phyloP scores from a whole-genome alignment of 495 filamentous ascomycete species.

The Patellaria atrata region DNA sequence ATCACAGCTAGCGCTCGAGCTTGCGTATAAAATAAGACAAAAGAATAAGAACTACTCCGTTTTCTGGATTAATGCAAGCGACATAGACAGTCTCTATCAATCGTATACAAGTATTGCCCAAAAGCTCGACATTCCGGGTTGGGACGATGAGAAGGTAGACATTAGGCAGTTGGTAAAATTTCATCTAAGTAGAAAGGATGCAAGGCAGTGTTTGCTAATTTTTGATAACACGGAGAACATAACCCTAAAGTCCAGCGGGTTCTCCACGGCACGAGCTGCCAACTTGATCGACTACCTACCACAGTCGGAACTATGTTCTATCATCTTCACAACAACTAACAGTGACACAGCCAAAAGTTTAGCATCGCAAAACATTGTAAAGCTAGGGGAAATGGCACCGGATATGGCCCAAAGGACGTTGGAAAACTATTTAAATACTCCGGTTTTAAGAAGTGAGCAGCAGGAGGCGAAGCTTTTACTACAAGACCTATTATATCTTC shows the following conservation, averaged over 20 bases:
- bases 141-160: constrained; percentile 12
- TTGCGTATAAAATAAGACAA: background rate
- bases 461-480: background rate
- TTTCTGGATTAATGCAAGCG: constrained; percentile 2
- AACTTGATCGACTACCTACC: constrained; percentile 3
- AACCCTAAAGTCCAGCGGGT: background rate
- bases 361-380: constrained; percentile 3
- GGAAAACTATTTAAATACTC: background rate
- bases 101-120: constrained; percentile 30
- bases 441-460: background rate
- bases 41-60: constrained; percentile 1
- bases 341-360: constrained; percentile 4
- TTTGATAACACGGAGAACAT: constrained; percentile 20
- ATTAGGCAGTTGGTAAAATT: constrained; percentile 21
- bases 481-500: constrained; percentile 4
- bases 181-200: constrained; percentile 21
- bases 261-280: background rate
- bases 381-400: constrained; percentile 1
- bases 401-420: constrained; percentile 2
- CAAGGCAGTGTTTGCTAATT: constrained; percentile 17
- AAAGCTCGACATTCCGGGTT: constrained; percentile 13
- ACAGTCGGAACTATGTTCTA: constrained; percentile 1
- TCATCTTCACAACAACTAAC: constrained; percentile 9
- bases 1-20: background rate
- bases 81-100: constrained; percentile 26